Conservation (phyloP, 495 filamentous ascomycete genomes). For the Pyrenula aspistea region DNA sequence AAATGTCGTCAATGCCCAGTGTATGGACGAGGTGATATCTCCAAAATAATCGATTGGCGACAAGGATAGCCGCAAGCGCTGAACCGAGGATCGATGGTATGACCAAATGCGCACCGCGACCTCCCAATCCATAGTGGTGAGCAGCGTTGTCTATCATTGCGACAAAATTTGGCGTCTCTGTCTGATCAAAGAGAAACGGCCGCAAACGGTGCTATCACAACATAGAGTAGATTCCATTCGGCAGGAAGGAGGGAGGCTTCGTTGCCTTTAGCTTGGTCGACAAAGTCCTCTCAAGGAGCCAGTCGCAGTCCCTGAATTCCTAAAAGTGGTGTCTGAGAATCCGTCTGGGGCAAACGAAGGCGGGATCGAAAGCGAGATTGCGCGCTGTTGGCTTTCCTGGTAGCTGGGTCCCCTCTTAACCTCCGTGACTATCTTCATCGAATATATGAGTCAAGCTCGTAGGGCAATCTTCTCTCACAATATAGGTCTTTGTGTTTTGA, state of each 20-base stretch:
- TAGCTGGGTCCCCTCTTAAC: background rate
- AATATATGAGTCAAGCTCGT: background rate
- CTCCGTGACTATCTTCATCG: background rate
- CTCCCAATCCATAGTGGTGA: constrained; percentile 5
- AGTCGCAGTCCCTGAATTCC: no score
- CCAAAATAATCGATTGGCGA: constrained; percentile 4
- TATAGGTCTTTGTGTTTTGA: background rate
- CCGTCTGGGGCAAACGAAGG: background rate
- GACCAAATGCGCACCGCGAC: constrained; percentile 8
- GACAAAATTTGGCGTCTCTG: no score
- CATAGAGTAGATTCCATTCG: no score
- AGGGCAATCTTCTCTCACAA: background rate
- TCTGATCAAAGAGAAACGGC: no score
- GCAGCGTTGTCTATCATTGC: background rate
- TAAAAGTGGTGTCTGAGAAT: no score
- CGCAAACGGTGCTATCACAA: no score
- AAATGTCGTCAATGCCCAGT: constrained; percentile 7
- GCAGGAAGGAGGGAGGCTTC: no score
- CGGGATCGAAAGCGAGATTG: background rate
- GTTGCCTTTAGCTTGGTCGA: no score
- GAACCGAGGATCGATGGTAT: constrained; percentile 6
- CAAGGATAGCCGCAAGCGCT: constrained; percentile 3
- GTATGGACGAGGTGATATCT: constrained; percentile 3
- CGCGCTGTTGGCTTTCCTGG: background rate
- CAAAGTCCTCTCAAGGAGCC: no score